These are phyloP conservation scores for Trichoderma harzianum DNA, from an alignment of 2,329 filamentous ascomycete species.

Conservation along the genomic window DNA sequence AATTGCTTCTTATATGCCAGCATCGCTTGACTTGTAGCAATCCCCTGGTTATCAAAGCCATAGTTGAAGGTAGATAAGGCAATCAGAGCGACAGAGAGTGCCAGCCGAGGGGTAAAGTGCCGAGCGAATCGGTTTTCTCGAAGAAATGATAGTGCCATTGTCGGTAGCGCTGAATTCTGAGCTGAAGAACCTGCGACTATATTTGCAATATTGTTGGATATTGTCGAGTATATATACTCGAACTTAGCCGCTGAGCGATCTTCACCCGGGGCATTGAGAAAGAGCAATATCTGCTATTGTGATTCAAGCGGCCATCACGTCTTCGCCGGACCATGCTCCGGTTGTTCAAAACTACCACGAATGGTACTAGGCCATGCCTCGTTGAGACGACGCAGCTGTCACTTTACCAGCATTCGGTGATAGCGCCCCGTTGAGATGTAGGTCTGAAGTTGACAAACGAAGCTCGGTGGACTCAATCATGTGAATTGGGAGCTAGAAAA, in stretches of 20 bases:
- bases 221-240: background rate
- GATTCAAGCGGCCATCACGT: background rate
- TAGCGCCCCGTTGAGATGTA: background rate
- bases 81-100: constrained; percentile 1
- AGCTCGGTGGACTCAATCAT: background rate
- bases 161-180: background rate
- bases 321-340: background rate
- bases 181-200: background rate
- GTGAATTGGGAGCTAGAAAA: background rate
- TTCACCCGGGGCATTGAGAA: background rate
- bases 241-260: background rate
- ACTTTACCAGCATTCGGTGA: background rate
- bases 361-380: background rate
- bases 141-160: background rate
- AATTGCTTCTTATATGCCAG: constrained; percentile 11
- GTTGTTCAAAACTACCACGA: background rate
- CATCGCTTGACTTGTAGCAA: constrained; percentile 12
- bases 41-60: constrained; percentile 9
- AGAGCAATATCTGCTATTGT: background rate
- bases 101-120: constrained; percentile 2
- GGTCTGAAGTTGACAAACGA: background rate
- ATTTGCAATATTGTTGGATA: background rate
- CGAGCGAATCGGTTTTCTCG: constrained; percentile 5
- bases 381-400: background rate
- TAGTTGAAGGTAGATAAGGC: constrained; percentile 11